A percentile compares a stretch with the other conserved stretches of the same genome.
phyloP scores from a whole-genome alignment of 768 basidiomycete species.

The Cystoderma amianthinum region DNA sequence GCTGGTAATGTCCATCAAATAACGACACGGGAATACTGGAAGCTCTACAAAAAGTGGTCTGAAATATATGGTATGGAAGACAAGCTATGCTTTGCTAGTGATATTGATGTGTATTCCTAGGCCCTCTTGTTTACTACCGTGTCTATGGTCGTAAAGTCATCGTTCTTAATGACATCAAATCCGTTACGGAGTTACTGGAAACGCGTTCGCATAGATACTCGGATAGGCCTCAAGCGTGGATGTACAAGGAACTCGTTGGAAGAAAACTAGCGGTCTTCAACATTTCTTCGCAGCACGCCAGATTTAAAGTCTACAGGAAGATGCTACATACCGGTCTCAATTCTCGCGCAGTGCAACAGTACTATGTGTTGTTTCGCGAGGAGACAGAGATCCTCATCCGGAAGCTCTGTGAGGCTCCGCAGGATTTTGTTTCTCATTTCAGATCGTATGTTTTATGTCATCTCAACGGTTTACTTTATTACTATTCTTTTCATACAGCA shows the following conservation, averaged over 20 bases:
- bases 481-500: too few relatives aligned
- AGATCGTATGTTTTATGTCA: not conserved
- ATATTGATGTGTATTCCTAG: not conserved
- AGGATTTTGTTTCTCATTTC: not conserved
- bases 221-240: not conserved
- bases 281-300: not conserved
- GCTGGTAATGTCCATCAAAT: not conserved
- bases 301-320: not conserved
- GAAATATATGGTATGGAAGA: not conserved
- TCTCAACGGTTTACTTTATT: too few relatives aligned
- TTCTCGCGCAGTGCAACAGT: not conserved
- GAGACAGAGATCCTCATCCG: not conserved
- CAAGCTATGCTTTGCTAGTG: not conserved
- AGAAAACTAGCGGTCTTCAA: not conserved
- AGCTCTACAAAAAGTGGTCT: not conserved
- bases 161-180: not conserved
- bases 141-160: not conserved
- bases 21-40: not conserved
- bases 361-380: not conserved
- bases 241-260: not conserved
- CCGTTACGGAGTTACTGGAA: not conserved
- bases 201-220: not conserved
- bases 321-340: not conserved
- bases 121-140: not conserved
- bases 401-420: not conserved